Percentiles rank a stretch among this genome's conserved stretches.
phyloP scores from a whole-genome alignment of 2,329 filamentous ascomycete genomes.

The Ciborinia camelliae region DNA sequence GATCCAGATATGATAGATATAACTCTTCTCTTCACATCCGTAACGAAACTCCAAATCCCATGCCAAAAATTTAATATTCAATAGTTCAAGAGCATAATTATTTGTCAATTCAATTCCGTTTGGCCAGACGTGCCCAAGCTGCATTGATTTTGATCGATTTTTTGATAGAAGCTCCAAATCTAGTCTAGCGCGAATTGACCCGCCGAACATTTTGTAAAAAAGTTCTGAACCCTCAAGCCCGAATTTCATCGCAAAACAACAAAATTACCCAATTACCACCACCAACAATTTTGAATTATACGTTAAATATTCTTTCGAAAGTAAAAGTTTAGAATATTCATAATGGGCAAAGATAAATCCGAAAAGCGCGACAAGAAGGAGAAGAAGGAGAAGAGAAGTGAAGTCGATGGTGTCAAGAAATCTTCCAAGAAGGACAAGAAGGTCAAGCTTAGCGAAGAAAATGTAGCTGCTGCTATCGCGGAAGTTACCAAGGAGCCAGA shows the following conservation, averaged over 20 bases:
- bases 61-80: not conserved
- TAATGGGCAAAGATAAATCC: slow-evolving; percentile 37
- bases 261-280: slow-evolving; percentile 14
- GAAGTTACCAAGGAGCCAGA: slow-evolving; percentile 59
- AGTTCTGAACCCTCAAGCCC: slow-evolving; percentile 19
- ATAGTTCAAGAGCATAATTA: not conserved
- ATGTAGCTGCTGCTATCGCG: slow-evolving; percentile 59
- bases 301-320: not conserved
- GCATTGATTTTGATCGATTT: not conserved
- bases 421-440: slow-evolving; percentile 41
- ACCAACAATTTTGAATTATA: slow-evolving; percentile 12
- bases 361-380: slow-evolving; percentile 46
- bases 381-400: slow-evolving; percentile 67
- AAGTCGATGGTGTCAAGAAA: slow-evolving; percentile 45
- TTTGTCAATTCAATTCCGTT: not conserved
- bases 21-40: not conserved
- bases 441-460: slow-evolving; percentile 44
- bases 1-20: not conserved
- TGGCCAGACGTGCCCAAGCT: not conserved
- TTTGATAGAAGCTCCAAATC: slow-evolving; percentile 19
- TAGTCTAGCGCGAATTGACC: slow-evolving; percentile 23
- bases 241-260: slow-evolving; percentile 17
- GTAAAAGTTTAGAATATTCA: slow-evolving; percentile 21
- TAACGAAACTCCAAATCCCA: not conserved
- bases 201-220: slow-evolving; percentile 21